Percentiles rank a stretch among this genome's conserved stretches.
These are phyloP conservation scores for Ceratobasidium sp. DNA, from an alignment of 1,284 basidiomycete species.

Conservation along the genomic window DNA sequence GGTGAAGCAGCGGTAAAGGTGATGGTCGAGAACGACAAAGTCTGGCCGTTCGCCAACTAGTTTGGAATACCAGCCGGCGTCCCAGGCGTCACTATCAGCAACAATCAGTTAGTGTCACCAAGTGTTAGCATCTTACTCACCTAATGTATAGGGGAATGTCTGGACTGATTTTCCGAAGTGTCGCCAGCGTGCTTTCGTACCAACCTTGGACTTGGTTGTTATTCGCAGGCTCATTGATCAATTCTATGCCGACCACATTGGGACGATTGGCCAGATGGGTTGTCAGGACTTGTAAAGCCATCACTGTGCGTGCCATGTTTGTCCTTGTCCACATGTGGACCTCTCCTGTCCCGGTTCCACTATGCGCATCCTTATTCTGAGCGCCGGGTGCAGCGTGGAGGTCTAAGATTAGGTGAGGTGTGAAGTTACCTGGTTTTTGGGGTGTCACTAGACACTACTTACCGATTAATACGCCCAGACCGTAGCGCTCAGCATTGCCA, in stretches of 20 bases:
- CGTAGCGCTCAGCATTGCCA: constrained; percentile 66
- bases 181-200: constrained; percentile 70
- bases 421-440: neutral
- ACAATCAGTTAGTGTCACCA: neutral
- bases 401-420: constrained; percentile 56
- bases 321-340: constrained; percentile 55
- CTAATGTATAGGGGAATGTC: constrained; percentile 74
- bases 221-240: constrained; percentile 84
- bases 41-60: constrained; percentile 59
- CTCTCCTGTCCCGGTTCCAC: constrained; percentile 62
- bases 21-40: constrained; percentile 80
- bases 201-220: constrained; percentile 65
- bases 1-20: constrained; percentile 88
- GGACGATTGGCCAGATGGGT: constrained; percentile 58
- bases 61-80: constrained; percentile 71
- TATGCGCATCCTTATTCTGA: constrained; percentile 69
- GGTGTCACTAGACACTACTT: constrained; percentile 44
- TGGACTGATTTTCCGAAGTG: constrained; percentile 65
- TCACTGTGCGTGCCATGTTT: constrained; percentile 68
- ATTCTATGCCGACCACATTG: constrained; percentile 83
- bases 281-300: constrained; percentile 60
- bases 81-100: constrained; percentile 73
- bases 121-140: neutral
- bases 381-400: constrained; percentile 82
- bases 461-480: constrained; percentile 86